Conservation (phyloP, 768 basidiomycete species). For the Russula ochroleuca region DNA sequence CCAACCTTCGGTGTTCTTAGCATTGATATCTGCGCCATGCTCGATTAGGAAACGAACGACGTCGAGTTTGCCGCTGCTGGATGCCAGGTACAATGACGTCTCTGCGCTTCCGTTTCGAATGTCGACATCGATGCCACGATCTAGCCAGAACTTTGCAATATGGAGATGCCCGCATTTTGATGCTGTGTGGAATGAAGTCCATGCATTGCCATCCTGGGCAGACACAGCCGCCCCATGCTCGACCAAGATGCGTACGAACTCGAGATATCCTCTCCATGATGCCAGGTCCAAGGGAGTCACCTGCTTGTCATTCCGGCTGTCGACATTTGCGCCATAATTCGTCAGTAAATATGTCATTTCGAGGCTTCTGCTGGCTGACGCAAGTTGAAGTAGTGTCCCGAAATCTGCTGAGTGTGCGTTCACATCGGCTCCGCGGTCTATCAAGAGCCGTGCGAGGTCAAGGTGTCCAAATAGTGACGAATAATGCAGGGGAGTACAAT, state of each 20-base stretch:
- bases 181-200: background rate
- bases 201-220: background rate
- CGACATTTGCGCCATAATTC: background rate
- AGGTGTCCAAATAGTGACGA: background rate
- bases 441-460: background rate
- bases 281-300: conserved; percentile 2
- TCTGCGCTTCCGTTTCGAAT: background rate
- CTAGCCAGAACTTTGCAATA: background rate
- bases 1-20: background rate
- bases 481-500: background rate
- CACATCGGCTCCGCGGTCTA: conserved; percentile 1
- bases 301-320: background rate
- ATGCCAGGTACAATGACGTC: background rate
- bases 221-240: background rate
- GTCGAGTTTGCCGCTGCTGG: background rate
- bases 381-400: background rate
- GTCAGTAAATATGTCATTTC: background rate
- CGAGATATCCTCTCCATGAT: background rate
- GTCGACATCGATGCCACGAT: background rate
- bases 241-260: background rate
- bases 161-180: background rate
- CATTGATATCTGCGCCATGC: background rate
- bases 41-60: background rate
- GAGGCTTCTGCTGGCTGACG: background rate
- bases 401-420: background rate